Evolutionary conservation across 768 basidiomycete genomes (phyloP), one percentile per base, ranked within the genome.

Genomic region (Exsudoporus frostii): DNA sequence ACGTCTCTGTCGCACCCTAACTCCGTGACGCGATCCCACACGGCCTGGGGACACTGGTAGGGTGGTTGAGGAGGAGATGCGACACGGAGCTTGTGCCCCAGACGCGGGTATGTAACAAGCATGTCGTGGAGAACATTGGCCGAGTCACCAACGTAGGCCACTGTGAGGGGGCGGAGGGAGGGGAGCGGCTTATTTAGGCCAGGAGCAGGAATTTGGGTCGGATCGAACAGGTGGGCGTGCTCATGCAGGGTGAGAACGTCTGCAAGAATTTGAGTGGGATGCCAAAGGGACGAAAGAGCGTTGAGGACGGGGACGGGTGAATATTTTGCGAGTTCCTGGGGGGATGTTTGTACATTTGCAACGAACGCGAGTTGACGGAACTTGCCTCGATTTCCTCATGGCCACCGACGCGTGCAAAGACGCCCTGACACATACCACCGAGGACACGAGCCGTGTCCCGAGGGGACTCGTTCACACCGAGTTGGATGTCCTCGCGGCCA

Each of bases 61-160:
- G 61, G 65, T 15, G 63, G 63, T 40, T 82, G 71, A 8, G 75
- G 72, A 2, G 97, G 97, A 37, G 84, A 85, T 36, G 94, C 97
- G 32, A 99, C 78, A 49, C 88, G 86, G 29, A 98, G 69, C 42
- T 84, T 76, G 72, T 95, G 92, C 0, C 97, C 97, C 3, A 98
- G 73, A 40, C 96, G 85, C 32, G 95, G 96, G 66, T 88, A 90
- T 7, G 92, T 85, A 59, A 98, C 96, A 29, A 98, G 85, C 90
- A 98, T 94, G 70, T 98, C 97, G 69, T 98, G 91, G 51, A 97
- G 76, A 45, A 99, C 92, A 65, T 98, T 99, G 44, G 93, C 89
- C 22, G 87, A 86, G 73, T 98, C 96, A 8, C 96, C 96, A 51
- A 98, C 82, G 69, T 94, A 99, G 9, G 94, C 88, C 48, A 98